Base-by-base conservation (phyloP, 768 basidiomycete genomes). In the Suillus bovinus region DNA sequence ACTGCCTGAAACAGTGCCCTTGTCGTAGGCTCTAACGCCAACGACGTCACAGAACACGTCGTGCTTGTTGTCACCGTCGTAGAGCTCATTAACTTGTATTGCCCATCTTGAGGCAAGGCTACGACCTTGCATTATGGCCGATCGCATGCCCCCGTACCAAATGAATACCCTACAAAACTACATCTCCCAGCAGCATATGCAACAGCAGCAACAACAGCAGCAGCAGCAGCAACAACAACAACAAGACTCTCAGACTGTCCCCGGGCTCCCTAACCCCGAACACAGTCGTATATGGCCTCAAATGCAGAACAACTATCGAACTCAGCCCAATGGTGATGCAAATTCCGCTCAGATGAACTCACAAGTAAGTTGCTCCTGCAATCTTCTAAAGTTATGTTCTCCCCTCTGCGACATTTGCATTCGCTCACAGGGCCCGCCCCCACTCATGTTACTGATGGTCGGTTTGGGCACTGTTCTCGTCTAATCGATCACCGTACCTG, bases 201-300 rank as follows among this genome's bases (percentile, higher is more conserved):
- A 72, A 56, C 76, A 75, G 39, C 77, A 76, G 47, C 74, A 78
- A 60, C 73, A 79, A 58, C 76, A 78, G 65, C 78, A 79, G 59
- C 76, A 42, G 20, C 42, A 44, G 42, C 44, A 78, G 64, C 78
- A 81, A 58, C 79, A 80, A 60, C 79, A 78, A 27, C 77, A 75
- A 52, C 74, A 69, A 72, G 77, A 72, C 74, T 73, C 70, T 14
- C 75, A 72, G 66, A 76, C 76, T 67, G 67, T 77, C 61, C 70
- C 76, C 49, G 77, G 78, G 68, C 72, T 80, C 69, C 74, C 74
- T 66, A 82, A 82, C 74, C 64, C 80, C 71, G 86, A 88, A 71
- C 81, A 83, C 33, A 66, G 66, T 64, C 82, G 81, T 63, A 77
- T 84, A 68, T 88, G 86, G 87, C 80, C 82, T 70, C 78, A 80